Conservation (phyloP, 176 grass and related monocot genomes). For the Areca catechu region DNA sequence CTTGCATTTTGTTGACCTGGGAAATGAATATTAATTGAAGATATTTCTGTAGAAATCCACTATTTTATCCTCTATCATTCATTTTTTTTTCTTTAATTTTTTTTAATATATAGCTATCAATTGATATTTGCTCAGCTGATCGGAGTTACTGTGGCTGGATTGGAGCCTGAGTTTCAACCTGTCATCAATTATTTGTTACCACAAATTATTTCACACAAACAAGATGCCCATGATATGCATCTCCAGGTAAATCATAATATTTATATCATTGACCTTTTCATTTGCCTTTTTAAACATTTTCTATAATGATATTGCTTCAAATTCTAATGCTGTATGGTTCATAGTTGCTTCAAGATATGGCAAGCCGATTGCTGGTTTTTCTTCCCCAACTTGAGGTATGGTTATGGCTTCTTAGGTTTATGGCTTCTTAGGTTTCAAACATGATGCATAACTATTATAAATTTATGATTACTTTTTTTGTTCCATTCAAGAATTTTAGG, state of each 20-base stretch:
- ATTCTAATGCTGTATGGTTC: slow-evolving; percentile 31
- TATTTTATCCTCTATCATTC: not conserved
- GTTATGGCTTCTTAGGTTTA: slow-evolving; percentile 9
- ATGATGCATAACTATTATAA: too few relatives aligned
- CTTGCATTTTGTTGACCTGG: too few relatives aligned
- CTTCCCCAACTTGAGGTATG: slow-evolving; percentile 88
- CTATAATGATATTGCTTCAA: slow-evolving; percentile 7
- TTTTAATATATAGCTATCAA: slow-evolving; percentile 13
- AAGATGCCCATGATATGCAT: slow-evolving; percentile 64
- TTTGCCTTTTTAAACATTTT: not conserved
- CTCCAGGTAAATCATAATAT: slow-evolving; percentile 53
- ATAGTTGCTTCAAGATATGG: slow-evolving; percentile 87
- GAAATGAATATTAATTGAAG: not conserved
- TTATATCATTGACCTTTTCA: slow-evolving; percentile 5
- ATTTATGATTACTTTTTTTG: too few relatives aligned
- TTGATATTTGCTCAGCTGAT: slow-evolving; percentile 35
- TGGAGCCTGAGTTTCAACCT: slow-evolving; percentile 87
- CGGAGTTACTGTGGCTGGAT: slow-evolving; percentile 74
- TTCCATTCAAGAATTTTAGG: too few relatives aligned
- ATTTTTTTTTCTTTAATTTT: not conserved
- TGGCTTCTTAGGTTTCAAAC: slow-evolving; percentile 4
- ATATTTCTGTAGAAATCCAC: not conserved
- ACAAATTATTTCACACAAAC: slow-evolving; percentile 65
- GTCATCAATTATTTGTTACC: slow-evolving; percentile 70
- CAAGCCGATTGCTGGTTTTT: slow-evolving; percentile 48